Percentiles rank a stretch among this genome's conserved stretches.
Conservation (phyloP, 2,329 filamentous ascomycete genomes). For the Alternaria angustiovoidea region DNA sequence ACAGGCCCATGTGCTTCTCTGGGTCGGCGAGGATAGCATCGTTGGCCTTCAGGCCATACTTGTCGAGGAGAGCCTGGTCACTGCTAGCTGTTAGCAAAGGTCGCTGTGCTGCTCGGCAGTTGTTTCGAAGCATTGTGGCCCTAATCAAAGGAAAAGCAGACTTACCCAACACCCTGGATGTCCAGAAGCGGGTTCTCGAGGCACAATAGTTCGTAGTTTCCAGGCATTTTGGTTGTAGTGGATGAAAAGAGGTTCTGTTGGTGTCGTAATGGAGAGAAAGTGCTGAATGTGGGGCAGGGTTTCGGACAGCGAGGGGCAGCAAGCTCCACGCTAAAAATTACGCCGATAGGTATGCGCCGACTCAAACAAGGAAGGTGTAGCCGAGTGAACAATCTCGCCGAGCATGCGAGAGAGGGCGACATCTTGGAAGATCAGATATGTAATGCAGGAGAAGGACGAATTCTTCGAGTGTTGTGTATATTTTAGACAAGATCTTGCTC, state of each 20-base stretch:
- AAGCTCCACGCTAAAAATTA: conserved; percentile 24
- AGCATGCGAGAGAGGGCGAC: neutral
- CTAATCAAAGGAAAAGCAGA: conserved; percentile 10
- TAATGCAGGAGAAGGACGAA: neutral
- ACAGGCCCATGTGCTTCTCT: conserved; percentile 86
- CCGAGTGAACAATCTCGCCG: conserved; percentile 6
- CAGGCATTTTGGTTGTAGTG: conserved; percentile 69
- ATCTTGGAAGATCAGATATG: neutral
- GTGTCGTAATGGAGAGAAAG: conserved; percentile 24
- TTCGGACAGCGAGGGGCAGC: conserved; percentile 25
- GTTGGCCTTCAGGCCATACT: conserved; percentile 94
- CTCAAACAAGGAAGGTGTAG: conserved; percentile 9
- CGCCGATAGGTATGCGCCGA: conserved; percentile 2
- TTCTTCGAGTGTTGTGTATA: neutral
- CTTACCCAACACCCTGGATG: conserved; percentile 82
- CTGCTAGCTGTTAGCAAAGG: conserved; percentile 58
- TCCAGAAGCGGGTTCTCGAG: conserved; percentile 98
- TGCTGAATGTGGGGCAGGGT: conserved; percentile 28
- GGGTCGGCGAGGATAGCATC: conserved; percentile 93
- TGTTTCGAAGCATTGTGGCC: neutral
- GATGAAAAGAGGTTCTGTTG: conserved; percentile 19
- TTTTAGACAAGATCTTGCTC: neutral
- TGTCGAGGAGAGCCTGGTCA: conserved; percentile 82
- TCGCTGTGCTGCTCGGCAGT: conserved; percentile 16
- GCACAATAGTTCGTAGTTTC: conserved; percentile 89